A percentile compares a stretch with the other conserved stretches of the same genome.
phyloP scores from a whole-genome alignment of 2,329 filamentous ascomycete genomes.

The Hyphodiscus sp. region DNA sequence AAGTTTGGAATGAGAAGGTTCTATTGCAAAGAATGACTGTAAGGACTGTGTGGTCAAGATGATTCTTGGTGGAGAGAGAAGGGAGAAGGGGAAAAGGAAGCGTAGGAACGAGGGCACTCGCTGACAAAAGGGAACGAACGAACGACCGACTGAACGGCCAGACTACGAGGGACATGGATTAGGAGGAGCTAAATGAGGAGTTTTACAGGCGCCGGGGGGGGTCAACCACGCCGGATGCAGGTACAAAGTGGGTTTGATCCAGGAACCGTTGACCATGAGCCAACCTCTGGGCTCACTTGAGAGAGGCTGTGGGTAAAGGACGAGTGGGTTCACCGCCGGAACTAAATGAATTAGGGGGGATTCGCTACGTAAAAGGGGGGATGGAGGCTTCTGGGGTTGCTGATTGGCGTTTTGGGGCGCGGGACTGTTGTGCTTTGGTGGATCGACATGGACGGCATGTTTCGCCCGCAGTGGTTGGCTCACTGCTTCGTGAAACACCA shows the following conservation, averaged over 20 bases:
- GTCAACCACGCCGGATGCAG: conserved; percentile 1
- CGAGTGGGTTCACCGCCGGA: not conserved
- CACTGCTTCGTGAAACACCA: conserved; percentile 8
- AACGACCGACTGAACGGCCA: not conserved
- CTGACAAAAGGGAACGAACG: conserved; percentile 8
- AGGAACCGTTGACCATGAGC: too few relatives aligned
- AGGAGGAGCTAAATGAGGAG: conserved; percentile 12
- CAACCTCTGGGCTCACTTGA: not conserved
- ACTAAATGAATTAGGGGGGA: conserved; percentile 16
- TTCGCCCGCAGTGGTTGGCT: not conserved
- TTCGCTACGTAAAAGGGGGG: too few relatives aligned
- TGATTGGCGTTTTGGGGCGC: conserved; percentile 13
- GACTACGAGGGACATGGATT: conserved; percentile 2
- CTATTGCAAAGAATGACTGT: conserved; percentile 24
- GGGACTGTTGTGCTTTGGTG: not conserved
- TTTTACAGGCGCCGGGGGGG: conserved; percentile 8
- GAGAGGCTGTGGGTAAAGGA: conserved; percentile 3
- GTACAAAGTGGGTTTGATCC: too few relatives aligned
- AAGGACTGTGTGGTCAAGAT: conserved; percentile 28
- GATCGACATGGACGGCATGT: conserved; percentile 6
- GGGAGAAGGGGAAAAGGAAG: conserved; percentile 11
- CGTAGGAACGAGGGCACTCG: conserved; percentile 6
- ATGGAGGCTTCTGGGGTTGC: not conserved
- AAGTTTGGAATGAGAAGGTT: conserved; percentile 24
- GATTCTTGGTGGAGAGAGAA: conserved; percentile 22